Conservation (phyloP, 768 basidiomycete species). For the Russula emetica region DNA sequence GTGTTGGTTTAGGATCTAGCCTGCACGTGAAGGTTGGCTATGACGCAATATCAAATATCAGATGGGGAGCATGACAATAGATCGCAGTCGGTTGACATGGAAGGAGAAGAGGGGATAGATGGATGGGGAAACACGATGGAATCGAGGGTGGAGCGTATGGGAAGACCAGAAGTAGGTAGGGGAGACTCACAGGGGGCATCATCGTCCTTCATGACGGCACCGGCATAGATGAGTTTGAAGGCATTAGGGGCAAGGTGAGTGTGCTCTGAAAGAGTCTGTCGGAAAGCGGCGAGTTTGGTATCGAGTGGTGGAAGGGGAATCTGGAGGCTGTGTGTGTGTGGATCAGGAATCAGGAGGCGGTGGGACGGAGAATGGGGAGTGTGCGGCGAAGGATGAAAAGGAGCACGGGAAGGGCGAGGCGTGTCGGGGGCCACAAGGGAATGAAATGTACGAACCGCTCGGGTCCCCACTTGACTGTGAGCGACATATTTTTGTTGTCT, state of each 20-base stretch:
- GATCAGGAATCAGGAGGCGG: conserved; percentile 6
- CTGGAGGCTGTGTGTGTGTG: conserved; percentile 39
- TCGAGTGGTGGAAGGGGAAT: conserved; percentile 53
- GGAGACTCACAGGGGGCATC: conserved; percentile 50
- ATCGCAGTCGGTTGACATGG: conserved; percentile 3
- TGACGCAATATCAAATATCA: conserved; percentile 26
- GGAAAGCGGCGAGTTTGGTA: conserved; percentile 55
- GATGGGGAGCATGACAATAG: not conserved
- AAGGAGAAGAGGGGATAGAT: conserved; percentile 1
- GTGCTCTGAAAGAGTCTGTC: conserved; percentile 61
- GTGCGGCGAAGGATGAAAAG: conserved; percentile 13
- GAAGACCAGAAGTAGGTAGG: conserved; percentile 2
- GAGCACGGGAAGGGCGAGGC: conserved; percentile 18
- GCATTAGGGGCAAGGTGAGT: conserved; percentile 64
- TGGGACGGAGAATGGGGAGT: conserved; percentile 6
- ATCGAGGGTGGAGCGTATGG: conserved; percentile 24
- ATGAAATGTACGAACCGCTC: conserved; percentile 37
- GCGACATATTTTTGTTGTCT: conserved; percentile 16
- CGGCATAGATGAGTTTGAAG: conserved; percentile 87
- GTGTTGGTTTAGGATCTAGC: not conserved
- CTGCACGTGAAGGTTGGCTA: not conserved
- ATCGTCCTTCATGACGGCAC: conserved; percentile 88
- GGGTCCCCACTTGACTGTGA: conserved; percentile 46
- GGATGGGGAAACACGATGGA: conserved; percentile 16
- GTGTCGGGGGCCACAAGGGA: conserved; percentile 3